Evolutionary conservation across 192 early-diverging fungal species (phyloP).

Genomic region (Coemansia sp.): DNA sequence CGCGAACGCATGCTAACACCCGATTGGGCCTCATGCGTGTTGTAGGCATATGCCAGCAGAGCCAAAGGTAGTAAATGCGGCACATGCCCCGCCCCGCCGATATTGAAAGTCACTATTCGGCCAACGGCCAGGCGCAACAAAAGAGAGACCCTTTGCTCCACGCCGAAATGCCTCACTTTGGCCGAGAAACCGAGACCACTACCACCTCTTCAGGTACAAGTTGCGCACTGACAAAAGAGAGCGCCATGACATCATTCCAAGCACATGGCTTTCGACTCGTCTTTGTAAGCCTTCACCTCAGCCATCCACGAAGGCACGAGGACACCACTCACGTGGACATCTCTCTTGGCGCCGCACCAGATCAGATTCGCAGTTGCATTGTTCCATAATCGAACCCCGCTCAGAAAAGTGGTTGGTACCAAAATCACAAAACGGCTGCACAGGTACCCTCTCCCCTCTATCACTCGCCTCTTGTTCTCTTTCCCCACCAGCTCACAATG

Average conservation of each 20-base stretch:
- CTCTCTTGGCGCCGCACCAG: neutral
- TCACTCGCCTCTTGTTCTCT: neutral
- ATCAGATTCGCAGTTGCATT: neutral
- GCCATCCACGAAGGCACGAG: neutral
- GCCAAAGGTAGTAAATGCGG: neutral
- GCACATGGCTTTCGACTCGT: neutral
- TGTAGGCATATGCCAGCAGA: neutral
- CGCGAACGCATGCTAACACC: conserved; percentile 2
- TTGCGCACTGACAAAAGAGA: neutral
- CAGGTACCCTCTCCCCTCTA: neutral
- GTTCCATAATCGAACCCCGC: neutral
- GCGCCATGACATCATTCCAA: neutral
- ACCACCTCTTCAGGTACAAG: too few species aligned
- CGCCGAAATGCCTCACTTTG: neutral
- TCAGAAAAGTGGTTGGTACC: neutral
- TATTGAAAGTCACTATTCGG: neutral
- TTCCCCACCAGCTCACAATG: neutral
- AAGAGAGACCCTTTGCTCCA: neutral
- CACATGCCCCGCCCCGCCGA: neutral
- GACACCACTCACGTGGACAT: neutral
- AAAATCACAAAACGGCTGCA: neutral
- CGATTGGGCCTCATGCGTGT: neutral
- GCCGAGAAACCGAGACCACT: neutral
- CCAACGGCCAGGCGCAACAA: neutral
- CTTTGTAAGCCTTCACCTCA: neutral